phyloP scores from a whole-genome alignment of 2,329 filamentous ascomycete species.

The Nothomitra cinnamomea region DNA sequence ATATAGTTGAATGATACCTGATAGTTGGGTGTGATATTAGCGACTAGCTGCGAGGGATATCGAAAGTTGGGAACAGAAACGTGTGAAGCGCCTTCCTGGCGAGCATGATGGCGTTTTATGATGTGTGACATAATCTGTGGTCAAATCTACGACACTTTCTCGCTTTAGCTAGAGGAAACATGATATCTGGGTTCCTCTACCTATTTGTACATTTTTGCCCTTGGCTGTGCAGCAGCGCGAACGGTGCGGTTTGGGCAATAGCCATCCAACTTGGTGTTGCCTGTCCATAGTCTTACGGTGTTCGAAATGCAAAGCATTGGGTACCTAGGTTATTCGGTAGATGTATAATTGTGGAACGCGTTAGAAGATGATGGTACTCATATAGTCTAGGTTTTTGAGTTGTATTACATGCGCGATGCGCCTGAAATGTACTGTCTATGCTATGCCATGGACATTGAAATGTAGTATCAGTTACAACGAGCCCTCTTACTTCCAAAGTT shows the following conservation, averaged over 20 bases:
- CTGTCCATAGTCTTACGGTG: no score
- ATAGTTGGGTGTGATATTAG: slow-evolving; percentile 25
- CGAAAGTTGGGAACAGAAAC: slow-evolving; percentile 93
- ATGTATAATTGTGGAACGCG: no score
- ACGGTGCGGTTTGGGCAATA: no score
- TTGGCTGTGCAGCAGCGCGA: no score
- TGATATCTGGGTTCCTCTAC: neutral
- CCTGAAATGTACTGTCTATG: neutral
- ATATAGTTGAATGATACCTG: neutral
- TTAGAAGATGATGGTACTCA: no score
- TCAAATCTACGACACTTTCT: neutral
- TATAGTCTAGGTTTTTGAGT: neutral
- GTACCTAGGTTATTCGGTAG: no score
- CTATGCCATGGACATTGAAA: neutral
- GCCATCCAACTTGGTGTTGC: no score
- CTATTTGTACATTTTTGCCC: no score
- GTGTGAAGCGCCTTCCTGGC: slow-evolving; percentile 74
- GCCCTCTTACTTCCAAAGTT: slow-evolving; percentile 60
- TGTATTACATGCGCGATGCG: slow-evolving; percentile 1
- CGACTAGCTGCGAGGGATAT: slow-evolving; percentile 74
- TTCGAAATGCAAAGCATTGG: no score
- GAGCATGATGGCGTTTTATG: slow-evolving; percentile 73
- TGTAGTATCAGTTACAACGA: neutral
- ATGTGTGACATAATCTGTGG: slow-evolving; percentile 10
- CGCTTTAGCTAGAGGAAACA: no score